These are phyloP conservation scores for Phanerodontia chrysosporium DNA, from an alignment of 768 basidiomycete genomes.

Conservation along the genomic window DNA sequence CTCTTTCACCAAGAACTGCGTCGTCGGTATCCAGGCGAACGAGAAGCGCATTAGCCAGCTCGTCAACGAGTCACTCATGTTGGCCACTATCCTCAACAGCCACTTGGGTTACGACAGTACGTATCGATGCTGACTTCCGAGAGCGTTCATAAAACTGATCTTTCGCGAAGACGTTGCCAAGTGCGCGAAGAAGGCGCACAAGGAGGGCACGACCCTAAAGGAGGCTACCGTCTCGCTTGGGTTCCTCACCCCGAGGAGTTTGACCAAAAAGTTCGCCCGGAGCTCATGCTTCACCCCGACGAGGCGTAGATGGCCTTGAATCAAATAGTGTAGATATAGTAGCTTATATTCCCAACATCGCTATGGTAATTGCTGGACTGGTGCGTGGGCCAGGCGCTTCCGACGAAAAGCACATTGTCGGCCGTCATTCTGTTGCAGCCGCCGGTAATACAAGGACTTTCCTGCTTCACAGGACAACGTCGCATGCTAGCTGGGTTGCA, in stretches of 20 bases:
- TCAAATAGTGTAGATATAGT: not conserved
- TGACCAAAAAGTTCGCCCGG: slow-evolving; percentile 88
- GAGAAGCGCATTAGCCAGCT: slow-evolving; percentile 87
- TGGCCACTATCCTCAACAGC: slow-evolving; percentile 95
- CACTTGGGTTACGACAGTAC: slow-evolving; percentile 95
- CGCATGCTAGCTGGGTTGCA: too few species aligned
- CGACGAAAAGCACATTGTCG: not conserved
- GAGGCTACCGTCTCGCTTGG: slow-evolving; percentile 89
- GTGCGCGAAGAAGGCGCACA: slow-evolving; percentile 99
- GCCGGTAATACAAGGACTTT: not conserved
- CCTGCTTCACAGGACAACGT: not conserved
- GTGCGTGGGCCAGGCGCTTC: not conserved
- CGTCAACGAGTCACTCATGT: slow-evolving; percentile 94
- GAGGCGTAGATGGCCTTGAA: slow-evolving; percentile 29
- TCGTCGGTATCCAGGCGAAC: slow-evolving; percentile 94
- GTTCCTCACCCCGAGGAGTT: slow-evolving; percentile 89
- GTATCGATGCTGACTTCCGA: slow-evolving; percentile 27
- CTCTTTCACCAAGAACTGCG: slow-evolving; percentile 96
- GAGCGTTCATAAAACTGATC: not conserved
- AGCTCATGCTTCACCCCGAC: slow-evolving; percentile 82
- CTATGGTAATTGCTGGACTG: not conserved
- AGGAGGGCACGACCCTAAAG: slow-evolving; percentile 94
- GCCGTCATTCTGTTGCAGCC: not conserved
- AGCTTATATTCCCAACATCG: not conserved
- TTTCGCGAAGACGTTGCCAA: slow-evolving; percentile 81